Conservation (phyloP, 257 asterid species). For the Jacaranda copaia region DNA sequence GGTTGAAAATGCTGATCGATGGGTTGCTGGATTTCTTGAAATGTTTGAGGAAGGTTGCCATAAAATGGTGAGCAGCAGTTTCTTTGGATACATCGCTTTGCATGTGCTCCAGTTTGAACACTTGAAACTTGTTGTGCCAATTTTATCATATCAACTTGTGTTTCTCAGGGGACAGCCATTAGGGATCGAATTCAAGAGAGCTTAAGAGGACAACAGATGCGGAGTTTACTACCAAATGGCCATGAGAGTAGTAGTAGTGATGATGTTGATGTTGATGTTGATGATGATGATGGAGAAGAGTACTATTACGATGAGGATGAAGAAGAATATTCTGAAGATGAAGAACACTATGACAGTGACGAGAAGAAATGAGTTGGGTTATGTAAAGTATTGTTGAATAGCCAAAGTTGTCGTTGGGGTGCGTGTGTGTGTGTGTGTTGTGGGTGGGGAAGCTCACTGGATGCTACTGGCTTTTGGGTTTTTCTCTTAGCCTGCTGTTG, state of each 20-base stretch:
- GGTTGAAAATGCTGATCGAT: slow-evolving; percentile 57
- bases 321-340: slow-evolving; percentile 42
- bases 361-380: slow-evolving; percentile 30
- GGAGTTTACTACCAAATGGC: slow-evolving; percentile 37
- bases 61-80: slow-evolving; percentile 46
- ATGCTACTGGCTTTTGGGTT: neutral
- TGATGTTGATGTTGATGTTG: slow-evolving; percentile 42
- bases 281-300: slow-evolving; percentile 34
- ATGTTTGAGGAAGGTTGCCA: slow-evolving; percentile 58
- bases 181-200: slow-evolving; percentile 59
- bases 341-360: slow-evolving; percentile 47
- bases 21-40: slow-evolving; percentile 55
- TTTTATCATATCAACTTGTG: neutral
- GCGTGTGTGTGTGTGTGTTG: too few species aligned
- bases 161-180: slow-evolving; percentile 55
- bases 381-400: slow-evolving; percentile 31
- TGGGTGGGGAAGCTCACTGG: neutral
- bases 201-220: slow-evolving; percentile 49
- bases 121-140: neutral
- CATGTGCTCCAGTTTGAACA: slow-evolving; percentile 26
- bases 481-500: neutral
- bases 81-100: neutral
- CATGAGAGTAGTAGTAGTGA: slow-evolving; percentile 36
- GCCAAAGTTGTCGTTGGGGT: neutral
- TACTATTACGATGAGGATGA: slow-evolving; percentile 39